Evolutionary conservation across 2,329 filamentous ascomycete genomes (phyloP).

Genomic region (Phialocephala subalpina): DNA sequence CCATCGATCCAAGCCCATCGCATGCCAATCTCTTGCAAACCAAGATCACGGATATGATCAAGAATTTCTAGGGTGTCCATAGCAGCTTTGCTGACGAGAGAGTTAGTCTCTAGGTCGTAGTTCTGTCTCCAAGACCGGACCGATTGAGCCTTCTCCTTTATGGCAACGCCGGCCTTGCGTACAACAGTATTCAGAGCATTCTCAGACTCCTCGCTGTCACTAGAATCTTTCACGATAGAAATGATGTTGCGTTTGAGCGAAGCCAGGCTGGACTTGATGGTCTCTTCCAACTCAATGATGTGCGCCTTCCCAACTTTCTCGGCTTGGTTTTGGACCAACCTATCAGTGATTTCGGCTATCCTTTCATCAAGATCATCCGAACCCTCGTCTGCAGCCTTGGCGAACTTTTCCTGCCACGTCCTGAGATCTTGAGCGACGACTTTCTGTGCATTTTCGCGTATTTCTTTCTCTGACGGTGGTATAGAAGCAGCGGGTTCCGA

Average conservation of each 20-base stretch:
- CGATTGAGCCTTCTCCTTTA: conserved; percentile 70
- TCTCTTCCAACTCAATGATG: conserved; percentile 72
- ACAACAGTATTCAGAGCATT: conserved; percentile 61
- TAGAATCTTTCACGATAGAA: conserved; percentile 65
- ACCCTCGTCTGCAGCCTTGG: conserved; percentile 84
- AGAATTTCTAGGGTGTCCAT: conserved; percentile 73
- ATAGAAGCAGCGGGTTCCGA: conserved; percentile 35
- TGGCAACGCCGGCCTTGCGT: conserved; percentile 63
- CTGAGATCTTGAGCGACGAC: conserved; percentile 80
- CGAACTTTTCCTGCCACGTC: conserved; percentile 89
- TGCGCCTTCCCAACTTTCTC: conserved; percentile 71
- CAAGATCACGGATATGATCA: conserved; percentile 72
- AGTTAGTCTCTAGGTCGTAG: conserved; percentile 64
- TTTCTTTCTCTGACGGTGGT: conserved; percentile 55
- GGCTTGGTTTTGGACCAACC: conserved; percentile 71
- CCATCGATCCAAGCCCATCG: conserved; percentile 94
- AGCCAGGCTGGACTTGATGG: conserved; percentile 68
- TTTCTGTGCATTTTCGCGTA: conserved; percentile 66
- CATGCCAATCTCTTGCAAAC: conserved; percentile 77
- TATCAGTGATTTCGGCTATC: conserved; percentile 75
- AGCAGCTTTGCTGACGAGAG: conserved; percentile 64
- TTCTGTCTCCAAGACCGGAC: conserved; percentile 68
- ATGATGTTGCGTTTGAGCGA: conserved; percentile 74
- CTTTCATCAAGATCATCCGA: conserved; percentile 70
- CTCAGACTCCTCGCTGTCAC: conserved; percentile 58